Evolutionary conservation across 106 monocot species (phyloP).

Genomic region (Dendrobium nobile): DNA sequence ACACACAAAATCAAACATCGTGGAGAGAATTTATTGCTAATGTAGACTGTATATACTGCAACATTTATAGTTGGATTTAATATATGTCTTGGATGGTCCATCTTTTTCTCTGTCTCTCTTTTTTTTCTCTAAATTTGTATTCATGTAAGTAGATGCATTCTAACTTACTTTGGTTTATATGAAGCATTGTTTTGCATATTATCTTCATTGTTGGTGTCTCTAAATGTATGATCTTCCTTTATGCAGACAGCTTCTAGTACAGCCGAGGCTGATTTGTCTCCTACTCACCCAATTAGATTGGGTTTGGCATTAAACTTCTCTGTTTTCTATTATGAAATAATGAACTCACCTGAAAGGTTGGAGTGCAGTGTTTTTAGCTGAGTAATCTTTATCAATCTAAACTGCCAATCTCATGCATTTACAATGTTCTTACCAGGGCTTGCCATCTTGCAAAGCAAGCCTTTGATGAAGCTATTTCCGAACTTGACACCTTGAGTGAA

Average conservation of each 20-base stretch:
- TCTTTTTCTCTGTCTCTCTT: no score
- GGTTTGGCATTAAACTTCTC: slow-evolving; percentile 68
- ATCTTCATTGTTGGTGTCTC: not conserved
- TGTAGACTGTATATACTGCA: not conserved
- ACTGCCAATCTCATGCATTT: not conserved
- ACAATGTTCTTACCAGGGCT: slow-evolving; percentile 17
- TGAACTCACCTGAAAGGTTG: slow-evolving; percentile 61
- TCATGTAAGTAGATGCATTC: no score
- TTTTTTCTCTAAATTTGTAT: no score
- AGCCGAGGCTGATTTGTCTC: slow-evolving; percentile 40
- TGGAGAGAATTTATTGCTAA: not conserved
- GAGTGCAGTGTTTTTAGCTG: not conserved
- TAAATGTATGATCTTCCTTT: not conserved
- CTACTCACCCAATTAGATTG: slow-evolving; percentile 54
- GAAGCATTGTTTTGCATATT: not conserved
- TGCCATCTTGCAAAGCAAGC: slow-evolving; percentile 31
- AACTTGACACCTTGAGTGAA: slow-evolving; percentile 28
- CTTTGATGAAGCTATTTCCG: slow-evolving; percentile 34
- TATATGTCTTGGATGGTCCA: no score
- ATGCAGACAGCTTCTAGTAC: slow-evolving; percentile 38
- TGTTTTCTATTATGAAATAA: slow-evolving; percentile 66
- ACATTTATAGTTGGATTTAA: not conserved
- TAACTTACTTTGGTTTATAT: no score
- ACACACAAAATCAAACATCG: not conserved
- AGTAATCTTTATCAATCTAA: not conserved